Conservation (phyloP, 495 filamentous ascomycete species). For the Ramalina intermedia region DNA sequence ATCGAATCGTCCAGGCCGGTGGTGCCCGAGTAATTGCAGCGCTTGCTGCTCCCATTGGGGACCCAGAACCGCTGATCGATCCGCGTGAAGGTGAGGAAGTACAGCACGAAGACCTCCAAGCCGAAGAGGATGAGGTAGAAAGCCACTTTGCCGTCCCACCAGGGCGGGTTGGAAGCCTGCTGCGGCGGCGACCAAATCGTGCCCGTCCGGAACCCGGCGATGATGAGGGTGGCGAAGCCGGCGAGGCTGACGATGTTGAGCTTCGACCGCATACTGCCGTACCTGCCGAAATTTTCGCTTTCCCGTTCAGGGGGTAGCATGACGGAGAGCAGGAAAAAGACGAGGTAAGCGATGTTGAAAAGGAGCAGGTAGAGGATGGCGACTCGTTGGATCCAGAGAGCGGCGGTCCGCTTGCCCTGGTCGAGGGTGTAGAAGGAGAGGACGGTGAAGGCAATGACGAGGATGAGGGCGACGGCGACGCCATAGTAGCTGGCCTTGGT, state of each 20-base stretch:
- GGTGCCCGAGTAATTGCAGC: conserved; percentile 11
- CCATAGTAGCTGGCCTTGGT: conserved; percentile 44
- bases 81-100: conserved; percentile 42
- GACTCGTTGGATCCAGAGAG: conserved; percentile 43
- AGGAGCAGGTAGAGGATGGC: conserved; percentile 43
- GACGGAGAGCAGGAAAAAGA: conserved; percentile 57
- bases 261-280: conserved; percentile 51
- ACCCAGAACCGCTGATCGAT: conserved; percentile 61
- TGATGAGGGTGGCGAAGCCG: conserved; percentile 42
- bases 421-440: conserved; percentile 51
- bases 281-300: conserved; percentile 51
- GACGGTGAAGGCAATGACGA: conserved; percentile 52
- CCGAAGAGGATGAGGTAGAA: conserved; percentile 69
- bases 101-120: conserved; percentile 54
- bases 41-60: conserved; percentile 27
- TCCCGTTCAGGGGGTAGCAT: conserved; percentile 32
- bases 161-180: conserved; percentile 39
- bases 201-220: conserved; percentile 51
- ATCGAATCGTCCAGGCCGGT: not conserved
- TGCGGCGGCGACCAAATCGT: conserved; percentile 36
- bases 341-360: conserved; percentile 49
- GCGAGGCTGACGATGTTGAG: conserved; percentile 40
- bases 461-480: conserved; percentile 42
- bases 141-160: conserved; percentile 49
- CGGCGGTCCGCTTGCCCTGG: conserved; percentile 26